Evolutionary conservation across 768 basidiomycete genomes (phyloP).

Genomic region (Boletus rubroflammeus): DNA sequence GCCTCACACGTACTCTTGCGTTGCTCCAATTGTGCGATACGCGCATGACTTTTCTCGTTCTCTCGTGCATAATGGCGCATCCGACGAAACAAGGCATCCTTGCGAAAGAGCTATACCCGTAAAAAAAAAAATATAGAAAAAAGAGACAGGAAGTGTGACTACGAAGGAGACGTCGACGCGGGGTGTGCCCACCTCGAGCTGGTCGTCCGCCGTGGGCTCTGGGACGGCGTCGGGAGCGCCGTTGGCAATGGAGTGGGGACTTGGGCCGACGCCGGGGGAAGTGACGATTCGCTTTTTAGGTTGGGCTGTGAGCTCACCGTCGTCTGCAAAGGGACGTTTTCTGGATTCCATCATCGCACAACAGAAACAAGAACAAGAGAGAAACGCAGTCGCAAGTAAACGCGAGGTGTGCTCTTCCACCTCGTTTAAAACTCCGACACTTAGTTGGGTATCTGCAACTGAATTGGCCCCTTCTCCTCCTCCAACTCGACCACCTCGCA

Average conservation of each 20-base stretch:
- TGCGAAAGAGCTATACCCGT: conserved; percentile 63
- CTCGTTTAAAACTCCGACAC: conserved; percentile 30
- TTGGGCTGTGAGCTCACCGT: conserved; percentile 40
- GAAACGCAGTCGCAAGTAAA: conserved; percentile 6
- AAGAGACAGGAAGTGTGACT: conserved; percentile 18
- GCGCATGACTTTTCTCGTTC: conserved; percentile 58
- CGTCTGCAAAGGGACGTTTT: conserved; percentile 56
- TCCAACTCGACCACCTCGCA: conserved; percentile 75
- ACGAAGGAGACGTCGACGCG: conserved; percentile 19
- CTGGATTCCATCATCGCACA: conserved; percentile 48
- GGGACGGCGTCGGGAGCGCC: conserved; percentile 28
- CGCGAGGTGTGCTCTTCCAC: conserved; percentile 7
- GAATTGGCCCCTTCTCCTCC: neutral
- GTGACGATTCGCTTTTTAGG: conserved; percentile 57
- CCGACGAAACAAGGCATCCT: conserved; percentile 80
- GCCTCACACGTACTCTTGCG: conserved; percentile 66
- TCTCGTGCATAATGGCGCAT: conserved; percentile 83
- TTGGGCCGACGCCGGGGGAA: conserved; percentile 41
- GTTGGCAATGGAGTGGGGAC: conserved; percentile 44
- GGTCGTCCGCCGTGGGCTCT: conserved; percentile 51
- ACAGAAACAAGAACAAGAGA: conserved; percentile 15
- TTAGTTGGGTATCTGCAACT: conserved; percentile 1
- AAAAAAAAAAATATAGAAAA: neutral
- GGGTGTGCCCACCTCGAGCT: conserved; percentile 56
- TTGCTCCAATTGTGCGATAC: conserved; percentile 62